Conservation (phyloP, 257 asterid genomes). For the Handroanthus guayacan region DNA sequence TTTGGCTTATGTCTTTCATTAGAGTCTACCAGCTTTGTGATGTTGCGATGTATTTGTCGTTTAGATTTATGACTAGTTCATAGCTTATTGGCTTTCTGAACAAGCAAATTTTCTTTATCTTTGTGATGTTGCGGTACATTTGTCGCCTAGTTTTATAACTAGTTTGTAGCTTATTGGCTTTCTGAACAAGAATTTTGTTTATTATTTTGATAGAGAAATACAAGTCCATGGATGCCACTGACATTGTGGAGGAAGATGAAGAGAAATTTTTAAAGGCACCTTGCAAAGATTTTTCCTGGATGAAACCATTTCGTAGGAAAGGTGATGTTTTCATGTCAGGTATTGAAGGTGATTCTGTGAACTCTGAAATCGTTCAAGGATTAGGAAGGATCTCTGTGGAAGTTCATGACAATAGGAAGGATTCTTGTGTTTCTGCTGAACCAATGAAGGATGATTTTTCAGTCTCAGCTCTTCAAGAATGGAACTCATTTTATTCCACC, state of each 20-base stretch:
- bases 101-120: slow-evolving; percentile 29
- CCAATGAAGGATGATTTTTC: slow-evolving; percentile 64
- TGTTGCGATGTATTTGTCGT: slow-evolving; percentile 17
- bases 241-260: slow-evolving; percentile 90
- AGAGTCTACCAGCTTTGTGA: slow-evolving; percentile 21
- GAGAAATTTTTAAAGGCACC: slow-evolving; percentile 73
- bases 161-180: slow-evolving; percentile 26
- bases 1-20: slow-evolving; percentile 11
- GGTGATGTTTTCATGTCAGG: slow-evolving; percentile 43
- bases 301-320: slow-evolving; percentile 50
- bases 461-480: slow-evolving; percentile 47
- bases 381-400: slow-evolving; percentile 46
- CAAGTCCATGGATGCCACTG: slow-evolving; percentile 64
- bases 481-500: slow-evolving; percentile 50
- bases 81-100: slow-evolving; percentile 33
- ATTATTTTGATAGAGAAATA: slow-evolving; percentile 57
- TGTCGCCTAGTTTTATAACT: slow-evolving; percentile 26
- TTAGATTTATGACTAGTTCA: slow-evolving; percentile 24
- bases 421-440: slow-evolving; percentile 67
- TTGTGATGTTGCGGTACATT: slow-evolving; percentile 25
- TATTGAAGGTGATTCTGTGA: slow-evolving; percentile 54
- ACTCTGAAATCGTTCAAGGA: slow-evolving; percentile 50
- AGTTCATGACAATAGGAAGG: slow-evolving; percentile 51
- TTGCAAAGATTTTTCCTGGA: slow-evolving; percentile 65
- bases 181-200: slow-evolving; percentile 34